Conservation (phyloP, 768 basidiomycete genomes). For the Termitomyces sp. region DNA sequence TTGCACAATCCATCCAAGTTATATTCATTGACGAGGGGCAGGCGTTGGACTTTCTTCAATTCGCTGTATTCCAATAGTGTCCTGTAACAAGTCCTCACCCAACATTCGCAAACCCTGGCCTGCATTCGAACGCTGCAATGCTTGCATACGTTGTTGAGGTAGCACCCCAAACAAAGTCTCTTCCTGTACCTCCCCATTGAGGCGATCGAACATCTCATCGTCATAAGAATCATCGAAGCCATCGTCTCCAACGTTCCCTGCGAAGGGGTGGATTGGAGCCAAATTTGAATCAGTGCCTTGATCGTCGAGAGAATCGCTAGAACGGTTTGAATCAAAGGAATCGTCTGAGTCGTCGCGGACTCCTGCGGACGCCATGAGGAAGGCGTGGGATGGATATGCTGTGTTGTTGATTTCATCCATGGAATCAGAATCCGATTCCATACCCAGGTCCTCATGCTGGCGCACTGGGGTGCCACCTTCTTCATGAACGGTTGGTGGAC, state of each 20-base stretch:
- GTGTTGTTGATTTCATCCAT: constrained; percentile 53
- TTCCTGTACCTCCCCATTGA: constrained; percentile 36
- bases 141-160: constrained; percentile 40
- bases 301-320: constrained; percentile 49
- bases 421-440: constrained; percentile 58
- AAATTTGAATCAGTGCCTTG: constrained; percentile 34
- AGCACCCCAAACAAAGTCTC: constrained; percentile 73
- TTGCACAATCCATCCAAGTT: neutral
- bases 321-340: constrained; percentile 49
- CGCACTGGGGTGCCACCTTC: constrained; percentile 8
- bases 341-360: constrained; percentile 35
- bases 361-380: constrained; percentile 50
- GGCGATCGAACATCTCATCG: constrained; percentile 48
- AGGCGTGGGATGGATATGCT: constrained; percentile 64
- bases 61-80: constrained; percentile 56
- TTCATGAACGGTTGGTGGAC: constrained; percentile 1
- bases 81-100: constrained; percentile 58
- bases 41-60: constrained; percentile 69
- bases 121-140: constrained; percentile 12
- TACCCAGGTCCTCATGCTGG: constrained; percentile 24
- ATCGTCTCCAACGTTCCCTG: constrained; percentile 33
- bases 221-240: constrained; percentile 48
- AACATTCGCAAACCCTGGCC: constrained; percentile 43
- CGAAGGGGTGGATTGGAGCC: constrained; percentile 59
- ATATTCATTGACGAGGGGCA: constrained; percentile 11